Evolutionary conservation across 768 basidiomycete genomes (phyloP).

Genomic region (Trametes maxima): DNA sequence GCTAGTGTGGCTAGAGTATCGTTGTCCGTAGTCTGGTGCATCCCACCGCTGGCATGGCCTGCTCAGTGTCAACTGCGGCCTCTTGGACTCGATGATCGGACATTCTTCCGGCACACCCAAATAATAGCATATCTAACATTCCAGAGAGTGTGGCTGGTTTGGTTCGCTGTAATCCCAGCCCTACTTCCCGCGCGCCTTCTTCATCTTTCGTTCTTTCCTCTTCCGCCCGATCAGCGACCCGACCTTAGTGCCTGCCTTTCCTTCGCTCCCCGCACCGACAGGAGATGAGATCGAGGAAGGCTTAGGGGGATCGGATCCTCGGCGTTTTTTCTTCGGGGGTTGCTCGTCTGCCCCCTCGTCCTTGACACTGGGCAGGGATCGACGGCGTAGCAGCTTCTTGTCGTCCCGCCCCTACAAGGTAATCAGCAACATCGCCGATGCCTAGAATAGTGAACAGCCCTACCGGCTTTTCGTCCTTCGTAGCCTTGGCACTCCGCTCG

Average conservation of each 20-base stretch:
- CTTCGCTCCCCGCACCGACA: slow-evolving; percentile 9
- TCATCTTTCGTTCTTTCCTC: slow-evolving; percentile 63
- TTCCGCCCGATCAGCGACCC: slow-evolving; percentile 82
- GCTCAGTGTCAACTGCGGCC: no score
- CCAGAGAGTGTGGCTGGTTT: neutral
- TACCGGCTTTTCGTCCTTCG: slow-evolving; percentile 9
- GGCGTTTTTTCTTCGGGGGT: slow-evolving; percentile 48
- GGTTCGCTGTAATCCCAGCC: neutral
- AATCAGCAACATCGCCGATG: neutral
- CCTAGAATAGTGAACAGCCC: neutral
- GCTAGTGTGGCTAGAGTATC: no score
- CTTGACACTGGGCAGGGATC: slow-evolving; percentile 25
- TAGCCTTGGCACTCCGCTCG: slow-evolving; percentile 1
- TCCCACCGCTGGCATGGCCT: no score
- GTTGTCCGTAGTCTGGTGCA: no score
- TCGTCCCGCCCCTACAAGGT: neutral
- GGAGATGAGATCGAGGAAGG: neutral
- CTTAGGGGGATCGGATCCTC: slow-evolving; percentile 29
- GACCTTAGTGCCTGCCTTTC: slow-evolving; percentile 45
- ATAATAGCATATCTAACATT: neutral
- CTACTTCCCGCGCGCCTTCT: slow-evolving; percentile 23
- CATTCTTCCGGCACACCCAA: no score
- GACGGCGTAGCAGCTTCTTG: slow-evolving; percentile 19
- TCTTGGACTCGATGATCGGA: no score
- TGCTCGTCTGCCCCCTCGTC: slow-evolving; percentile 39